phyloP scores from a whole-genome alignment of 2,329 filamentous ascomycete species.

The Penicillium sp. region DNA sequence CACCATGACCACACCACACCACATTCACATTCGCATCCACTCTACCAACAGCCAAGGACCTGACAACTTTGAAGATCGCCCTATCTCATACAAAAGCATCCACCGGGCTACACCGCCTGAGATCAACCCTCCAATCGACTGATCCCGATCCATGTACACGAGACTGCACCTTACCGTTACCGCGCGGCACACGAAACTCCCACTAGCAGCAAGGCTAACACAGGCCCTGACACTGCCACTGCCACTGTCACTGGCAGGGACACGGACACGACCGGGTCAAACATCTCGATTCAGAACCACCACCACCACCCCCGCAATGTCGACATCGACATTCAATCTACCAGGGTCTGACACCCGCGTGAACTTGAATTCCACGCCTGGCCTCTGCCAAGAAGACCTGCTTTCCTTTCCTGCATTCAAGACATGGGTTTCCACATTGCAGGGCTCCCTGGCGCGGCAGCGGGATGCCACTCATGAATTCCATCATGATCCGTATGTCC shows the following conservation, averaged over 20 bases:
- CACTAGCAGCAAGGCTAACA: neutral
- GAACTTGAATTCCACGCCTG: conserved; percentile 48
- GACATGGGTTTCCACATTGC: conserved; percentile 57
- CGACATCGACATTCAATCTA: conserved; percentile 51
- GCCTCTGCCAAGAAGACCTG: conserved; percentile 51
- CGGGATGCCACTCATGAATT: conserved; percentile 53
- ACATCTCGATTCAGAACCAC: neutral
- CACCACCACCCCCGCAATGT: neutral
- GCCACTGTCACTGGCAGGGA: too few species aligned
- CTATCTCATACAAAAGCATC: neutral
- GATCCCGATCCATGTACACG: conserved; percentile 11
- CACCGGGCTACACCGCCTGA: neutral
- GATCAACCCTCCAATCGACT: neutral
- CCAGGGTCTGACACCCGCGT: conserved; percentile 43
- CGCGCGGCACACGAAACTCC: neutral
- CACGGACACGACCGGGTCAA: neutral
- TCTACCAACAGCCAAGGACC: too few species aligned
- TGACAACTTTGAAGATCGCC: neutral
- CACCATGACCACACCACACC: neutral
- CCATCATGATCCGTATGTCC: conserved; percentile 54
- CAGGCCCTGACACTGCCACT: too few species aligned
- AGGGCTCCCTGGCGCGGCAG: conserved; percentile 55
- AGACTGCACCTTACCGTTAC: conserved; percentile 7
- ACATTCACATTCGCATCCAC: too few species aligned
- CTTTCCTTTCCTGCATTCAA: conserved; percentile 59